Evolutionary conservation across 1,284 basidiomycete species (phyloP), one percentile per base, ranked within the genome.

Genomic region (Apiotrichum montevideense): DNA sequence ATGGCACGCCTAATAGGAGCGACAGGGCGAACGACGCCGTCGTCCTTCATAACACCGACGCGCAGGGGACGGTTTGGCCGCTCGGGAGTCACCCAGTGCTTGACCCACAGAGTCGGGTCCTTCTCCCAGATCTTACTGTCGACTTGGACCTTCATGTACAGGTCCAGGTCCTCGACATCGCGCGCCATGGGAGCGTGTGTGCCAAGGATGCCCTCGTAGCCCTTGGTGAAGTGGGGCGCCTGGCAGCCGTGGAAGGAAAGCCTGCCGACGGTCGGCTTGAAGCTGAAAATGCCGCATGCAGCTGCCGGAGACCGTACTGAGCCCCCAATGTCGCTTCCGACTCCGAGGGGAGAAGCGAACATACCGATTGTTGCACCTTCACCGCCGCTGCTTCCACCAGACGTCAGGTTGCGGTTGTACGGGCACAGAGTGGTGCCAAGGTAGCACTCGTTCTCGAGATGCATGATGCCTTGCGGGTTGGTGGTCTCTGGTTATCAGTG

Each of bases 281-380:
- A 67, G 3, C 68, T 66, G 52, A 64, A 78, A 10, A 77, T 48
- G 13, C 74, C 76, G 42, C 67, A 66, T 11, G 66, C 53, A 21
- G 69, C 64, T 3, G 66, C 66, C 10, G 70, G 71, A 13, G 46
- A 71, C 1, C 73, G 67, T 54, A 74, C 57, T 2, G 63, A 66
- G 1, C 76, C 76, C 8, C 78, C 77, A 11, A 78, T 71, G 57
- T 79, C 78, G 10, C 74, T 76, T 2, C 78, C 78, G 13, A 79
- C 61, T 8, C 61, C 61, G 1, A 63, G 40, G 3, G 58, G 53
- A 0, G 53, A 56, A 6, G 74, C 79, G 5, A 63, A 61, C 46
- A 72, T 59, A 1, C 71, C 74, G 8, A 79, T 55, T 8, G 78
- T 61, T 0, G 77, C 77, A 7, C 76, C 77, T 61, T 79, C 77